A percentile compares a stretch with the other conserved stretches of the same genome.
These are phyloP conservation scores for Spathaspora hagerdaliae DNA, from an alignment of 805 yeast species.

Conservation along the genomic window DNA sequence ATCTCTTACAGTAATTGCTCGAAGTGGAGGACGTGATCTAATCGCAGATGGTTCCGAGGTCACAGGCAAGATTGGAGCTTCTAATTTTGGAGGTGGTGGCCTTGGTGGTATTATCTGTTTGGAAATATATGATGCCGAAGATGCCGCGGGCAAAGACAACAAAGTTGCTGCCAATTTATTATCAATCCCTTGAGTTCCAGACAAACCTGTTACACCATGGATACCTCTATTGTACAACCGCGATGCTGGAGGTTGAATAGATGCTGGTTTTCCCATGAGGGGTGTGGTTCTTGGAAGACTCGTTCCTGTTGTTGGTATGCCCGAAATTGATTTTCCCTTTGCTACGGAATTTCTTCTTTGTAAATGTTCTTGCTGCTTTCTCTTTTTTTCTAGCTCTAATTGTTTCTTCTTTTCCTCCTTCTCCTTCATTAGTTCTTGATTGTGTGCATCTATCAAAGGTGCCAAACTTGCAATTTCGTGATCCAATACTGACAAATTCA, in stretches of 20 bases:
- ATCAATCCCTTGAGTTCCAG: neutral
- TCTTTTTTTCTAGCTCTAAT: conserved; percentile 18
- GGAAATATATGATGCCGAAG: neutral
- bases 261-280: conserved; percentile 43
- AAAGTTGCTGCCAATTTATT: neutral
- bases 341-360: conserved; percentile 5
- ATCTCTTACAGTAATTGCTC: conserved; percentile 26
- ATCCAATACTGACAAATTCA: conserved; percentile 30
- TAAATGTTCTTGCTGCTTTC: conserved; percentile 11
- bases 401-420: conserved; percentile 16
- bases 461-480: conserved; percentile 39
- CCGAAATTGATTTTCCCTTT: conserved; percentile 2
- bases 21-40: conserved; percentile 16
- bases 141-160: neutral
- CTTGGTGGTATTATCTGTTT: conserved; percentile 15
- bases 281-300: conserved; percentile 28
- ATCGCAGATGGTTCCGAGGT: conserved; percentile 19
- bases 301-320: conserved; percentile 23
- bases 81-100: conserved; percentile 36
- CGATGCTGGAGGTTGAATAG: conserved; percentile 42
- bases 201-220: conserved; percentile 9
- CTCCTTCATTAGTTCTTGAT: conserved; percentile 21
- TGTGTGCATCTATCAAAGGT: conserved; percentile 36
- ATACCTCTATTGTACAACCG: conserved; percentile 28
- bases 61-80: conserved; percentile 25